phyloP scores from a whole-genome alignment of 2,329 filamentous ascomycete species.

The Aspergillus nomiae region DNA sequence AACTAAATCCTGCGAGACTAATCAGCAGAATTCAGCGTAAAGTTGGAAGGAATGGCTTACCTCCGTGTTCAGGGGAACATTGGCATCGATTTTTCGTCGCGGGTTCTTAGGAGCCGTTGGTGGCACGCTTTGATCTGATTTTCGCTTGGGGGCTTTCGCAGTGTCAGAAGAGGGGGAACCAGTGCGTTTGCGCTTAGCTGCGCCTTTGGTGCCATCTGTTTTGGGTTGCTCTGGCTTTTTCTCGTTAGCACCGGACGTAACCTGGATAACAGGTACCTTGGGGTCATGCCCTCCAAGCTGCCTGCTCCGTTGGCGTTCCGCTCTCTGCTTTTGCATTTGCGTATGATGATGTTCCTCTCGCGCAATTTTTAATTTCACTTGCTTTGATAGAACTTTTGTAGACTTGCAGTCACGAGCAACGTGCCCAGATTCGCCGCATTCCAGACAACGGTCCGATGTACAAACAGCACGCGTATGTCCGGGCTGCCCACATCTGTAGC shows the following conservation, averaged over 20 bases:
- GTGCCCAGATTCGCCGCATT: constrained; percentile 50
- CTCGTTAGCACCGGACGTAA: constrained; percentile 23
- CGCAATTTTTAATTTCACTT: constrained; percentile 37
- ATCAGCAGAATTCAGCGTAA: neutral
- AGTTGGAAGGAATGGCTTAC: constrained; percentile 15
- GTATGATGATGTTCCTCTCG: constrained; percentile 41
- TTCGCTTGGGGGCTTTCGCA: constrained; percentile 31
- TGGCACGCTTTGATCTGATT: constrained; percentile 24
- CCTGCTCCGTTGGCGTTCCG: constrained; percentile 42
- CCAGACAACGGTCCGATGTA: constrained; percentile 43
- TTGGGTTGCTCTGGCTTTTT: constrained; percentile 15
- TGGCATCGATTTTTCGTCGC: constrained; percentile 27
- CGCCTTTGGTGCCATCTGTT: constrained; percentile 15
- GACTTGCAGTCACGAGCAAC: constrained; percentile 35
- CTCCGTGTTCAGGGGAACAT: constrained; percentile 22
- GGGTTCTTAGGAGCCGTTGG: constrained; percentile 20
- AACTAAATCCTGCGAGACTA: constrained; percentile 37
- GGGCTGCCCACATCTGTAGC: constrained; percentile 43
- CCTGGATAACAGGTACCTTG: constrained; percentile 44
- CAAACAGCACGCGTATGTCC: constrained; percentile 44
- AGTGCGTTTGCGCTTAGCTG: constrained; percentile 37
- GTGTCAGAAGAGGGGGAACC: constrained; percentile 26
- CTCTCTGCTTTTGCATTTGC: constrained; percentile 33
- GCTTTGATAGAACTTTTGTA: constrained; percentile 36
- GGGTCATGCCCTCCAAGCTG: constrained; percentile 49